Evolutionary conservation across 1,139 yeast genomes (phyloP).

Genomic region (Arxiozyma telluris): DNA sequence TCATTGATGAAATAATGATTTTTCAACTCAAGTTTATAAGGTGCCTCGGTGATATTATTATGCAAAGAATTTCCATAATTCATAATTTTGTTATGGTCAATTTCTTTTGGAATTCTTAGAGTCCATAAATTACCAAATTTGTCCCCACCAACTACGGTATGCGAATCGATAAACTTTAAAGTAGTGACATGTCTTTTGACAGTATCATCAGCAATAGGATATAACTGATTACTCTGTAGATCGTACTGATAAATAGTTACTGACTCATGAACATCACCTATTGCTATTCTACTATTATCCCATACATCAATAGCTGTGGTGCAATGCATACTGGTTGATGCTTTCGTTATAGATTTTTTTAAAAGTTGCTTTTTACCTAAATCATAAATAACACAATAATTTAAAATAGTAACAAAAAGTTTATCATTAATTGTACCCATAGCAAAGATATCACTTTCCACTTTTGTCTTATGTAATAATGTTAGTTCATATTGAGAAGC

Average conservation of each 20-base stretch:
- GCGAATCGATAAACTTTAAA: conserved; percentile 53
- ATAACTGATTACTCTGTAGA: conserved; percentile 41
- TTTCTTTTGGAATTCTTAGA: conserved; percentile 45
- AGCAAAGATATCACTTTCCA: conserved; percentile 43
- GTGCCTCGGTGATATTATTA: conserved; percentile 26
- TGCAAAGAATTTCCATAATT: neutral
- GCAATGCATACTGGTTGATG: conserved; percentile 33
- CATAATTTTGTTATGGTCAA: conserved; percentile 7
- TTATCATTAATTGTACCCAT: conserved; percentile 52
- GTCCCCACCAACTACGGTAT: conserved; percentile 81
- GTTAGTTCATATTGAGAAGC: conserved; percentile 27
- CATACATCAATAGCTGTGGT: conserved; percentile 44
- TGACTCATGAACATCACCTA: conserved; percentile 63
- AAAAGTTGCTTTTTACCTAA: conserved; percentile 74
- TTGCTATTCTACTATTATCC: conserved; percentile 51
- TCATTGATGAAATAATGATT: conserved; percentile 67
- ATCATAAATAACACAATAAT: conserved; percentile 53
- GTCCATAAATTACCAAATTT: conserved; percentile 75
- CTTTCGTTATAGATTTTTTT: conserved; percentile 46
- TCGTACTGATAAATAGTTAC: conserved; percentile 51
- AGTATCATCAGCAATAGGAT: conserved; percentile 62
- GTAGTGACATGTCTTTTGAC: conserved; percentile 60
- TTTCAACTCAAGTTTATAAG: conserved; percentile 43
- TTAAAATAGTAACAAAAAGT: conserved; percentile 51
- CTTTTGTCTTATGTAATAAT: conserved; percentile 53